phyloP scores from a whole-genome alignment of 1,284 basidiomycete genomes.

The Neonothopanus nambi region DNA sequence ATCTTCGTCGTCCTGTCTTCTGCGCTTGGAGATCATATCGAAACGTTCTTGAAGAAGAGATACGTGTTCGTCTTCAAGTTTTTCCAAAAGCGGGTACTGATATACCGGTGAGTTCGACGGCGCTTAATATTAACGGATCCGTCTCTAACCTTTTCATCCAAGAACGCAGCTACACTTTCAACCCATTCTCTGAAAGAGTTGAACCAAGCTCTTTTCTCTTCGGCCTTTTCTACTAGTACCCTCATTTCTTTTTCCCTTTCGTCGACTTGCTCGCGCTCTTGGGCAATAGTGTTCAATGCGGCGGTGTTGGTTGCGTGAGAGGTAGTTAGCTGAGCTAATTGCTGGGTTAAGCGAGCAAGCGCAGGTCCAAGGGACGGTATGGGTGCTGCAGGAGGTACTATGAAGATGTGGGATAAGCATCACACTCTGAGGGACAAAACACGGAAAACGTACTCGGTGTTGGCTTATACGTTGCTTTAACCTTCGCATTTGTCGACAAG shows the following conservation, averaged over 20 bases:
- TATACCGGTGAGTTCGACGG: slow-evolving; percentile 8
- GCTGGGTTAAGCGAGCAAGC: slow-evolving; percentile 57
- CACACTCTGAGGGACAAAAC: not conserved
- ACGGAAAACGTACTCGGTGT: slow-evolving; percentile 61
- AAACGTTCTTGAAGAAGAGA: slow-evolving; percentile 76
- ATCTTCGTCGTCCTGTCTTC: slow-evolving; percentile 76
- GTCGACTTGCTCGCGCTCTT: slow-evolving; percentile 74
- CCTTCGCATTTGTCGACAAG: slow-evolving; percentile 27
- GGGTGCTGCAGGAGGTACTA: slow-evolving; percentile 63
- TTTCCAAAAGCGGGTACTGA: slow-evolving; percentile 82
- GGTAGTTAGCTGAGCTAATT: slow-evolving; percentile 65
- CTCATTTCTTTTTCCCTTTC: slow-evolving; percentile 79
- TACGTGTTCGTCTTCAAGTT: slow-evolving; percentile 80
- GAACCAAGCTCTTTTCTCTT: slow-evolving; percentile 88
- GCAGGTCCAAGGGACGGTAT: slow-evolving; percentile 61
- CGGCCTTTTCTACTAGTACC: slow-evolving; percentile 76
- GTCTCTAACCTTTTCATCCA: slow-evolving; percentile 83
- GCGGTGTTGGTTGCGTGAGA: slow-evolving; percentile 72
- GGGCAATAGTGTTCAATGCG: slow-evolving; percentile 59
- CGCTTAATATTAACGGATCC: not conserved
- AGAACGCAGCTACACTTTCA: slow-evolving; percentile 83
- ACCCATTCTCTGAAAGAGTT: slow-evolving; percentile 83
- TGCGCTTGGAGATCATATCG: slow-evolving; percentile 67
- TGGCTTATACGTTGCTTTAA: slow-evolving; percentile 68
- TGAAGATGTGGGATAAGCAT: slow-evolving; percentile 14